Evolutionary conservation across 495 filamentous ascomycete genomes (phyloP).

Genomic region (Aspergillus haitiensis): DNA sequence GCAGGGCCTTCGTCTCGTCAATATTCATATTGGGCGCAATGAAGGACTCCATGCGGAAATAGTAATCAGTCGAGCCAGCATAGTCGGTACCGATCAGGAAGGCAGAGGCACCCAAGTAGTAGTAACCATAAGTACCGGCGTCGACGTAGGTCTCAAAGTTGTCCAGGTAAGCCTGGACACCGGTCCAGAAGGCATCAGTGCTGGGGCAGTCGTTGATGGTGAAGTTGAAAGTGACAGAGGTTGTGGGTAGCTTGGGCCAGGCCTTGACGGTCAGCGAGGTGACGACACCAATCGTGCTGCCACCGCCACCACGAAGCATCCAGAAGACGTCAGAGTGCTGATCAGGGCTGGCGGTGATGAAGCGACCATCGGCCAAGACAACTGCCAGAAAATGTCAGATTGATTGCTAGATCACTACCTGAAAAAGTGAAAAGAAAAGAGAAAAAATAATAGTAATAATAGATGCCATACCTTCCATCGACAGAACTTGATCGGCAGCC

Average conservation of each 20-base stretch:
- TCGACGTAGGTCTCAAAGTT: constrained; percentile 50
- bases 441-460: neutral
- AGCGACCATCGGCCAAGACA: constrained; percentile 55
- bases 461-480: constrained; percentile 31
- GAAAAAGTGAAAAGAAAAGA: neutral
- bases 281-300: constrained; percentile 52
- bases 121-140: constrained; percentile 59
- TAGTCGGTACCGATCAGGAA: constrained; percentile 18
- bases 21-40: constrained; percentile 52
- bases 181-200: constrained; percentile 50
- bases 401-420: neutral
- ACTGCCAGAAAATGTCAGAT: constrained; percentile 24
- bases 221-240: constrained; percentile 46
- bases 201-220: constrained; percentile 35
- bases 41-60: constrained; percentile 49
- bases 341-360: constrained; percentile 50
- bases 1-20: constrained; percentile 42
- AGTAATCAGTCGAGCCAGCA: constrained; percentile 18
- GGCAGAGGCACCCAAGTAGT: constrained; percentile 29
- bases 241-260: constrained; percentile 41
- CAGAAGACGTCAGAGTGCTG: constrained; percentile 63
- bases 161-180: constrained; percentile 48
- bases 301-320: constrained; percentile 44
- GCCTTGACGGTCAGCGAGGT: constrained; percentile 51
- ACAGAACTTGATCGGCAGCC: constrained; percentile 45